phyloP scores from a whole-genome alignment of 768 basidiomycete genomes.

The Daedaleopsis nitida region DNA sequence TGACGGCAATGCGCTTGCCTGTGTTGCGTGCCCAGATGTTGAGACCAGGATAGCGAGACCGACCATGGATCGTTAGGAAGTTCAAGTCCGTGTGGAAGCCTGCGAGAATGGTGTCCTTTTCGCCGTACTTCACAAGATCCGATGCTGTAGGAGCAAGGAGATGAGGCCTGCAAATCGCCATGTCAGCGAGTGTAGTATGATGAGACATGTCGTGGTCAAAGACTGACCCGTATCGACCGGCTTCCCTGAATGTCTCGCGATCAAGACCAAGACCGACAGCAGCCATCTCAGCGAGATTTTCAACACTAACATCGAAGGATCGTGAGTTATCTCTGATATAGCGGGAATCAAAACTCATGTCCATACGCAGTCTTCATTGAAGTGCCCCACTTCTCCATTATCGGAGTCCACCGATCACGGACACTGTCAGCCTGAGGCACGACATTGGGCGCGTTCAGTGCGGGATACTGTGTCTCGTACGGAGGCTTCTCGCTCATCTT shows the following conservation, averaged over 20 bases:
- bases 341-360: background rate
- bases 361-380: conserved; percentile 88
- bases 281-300: conserved; percentile 85
- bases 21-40: conserved; percentile 96
- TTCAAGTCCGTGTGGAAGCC: conserved; percentile 96
- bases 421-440: conserved; percentile 65
- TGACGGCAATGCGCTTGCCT: conserved; percentile 86
- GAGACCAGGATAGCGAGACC: conserved; percentile 83
- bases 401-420: conserved; percentile 63
- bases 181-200: background rate
- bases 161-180: conserved; percentile 58
- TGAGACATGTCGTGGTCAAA: background rate
- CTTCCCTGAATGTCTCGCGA: conserved; percentile 68
- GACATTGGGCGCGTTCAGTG: conserved; percentile 80
- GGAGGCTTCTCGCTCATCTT: conserved; percentile 76
- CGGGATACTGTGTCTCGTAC: conserved; percentile 77
- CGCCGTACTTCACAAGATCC: conserved; percentile 77
- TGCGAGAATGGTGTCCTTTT: conserved; percentile 82
- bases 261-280: conserved; percentile 82
- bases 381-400: conserved; percentile 84
- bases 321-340: background rate
- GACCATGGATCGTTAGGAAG: conserved; percentile 89
- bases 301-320: conserved; percentile 55
- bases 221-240: conserved; percentile 81
- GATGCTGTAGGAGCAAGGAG: conserved; percentile 93